Evolutionary conservation across 768 basidiomycete genomes (phyloP), one percentile per base, ranked within the genome.

Genomic region (Tubosaeta brunneosetosa): DNA sequence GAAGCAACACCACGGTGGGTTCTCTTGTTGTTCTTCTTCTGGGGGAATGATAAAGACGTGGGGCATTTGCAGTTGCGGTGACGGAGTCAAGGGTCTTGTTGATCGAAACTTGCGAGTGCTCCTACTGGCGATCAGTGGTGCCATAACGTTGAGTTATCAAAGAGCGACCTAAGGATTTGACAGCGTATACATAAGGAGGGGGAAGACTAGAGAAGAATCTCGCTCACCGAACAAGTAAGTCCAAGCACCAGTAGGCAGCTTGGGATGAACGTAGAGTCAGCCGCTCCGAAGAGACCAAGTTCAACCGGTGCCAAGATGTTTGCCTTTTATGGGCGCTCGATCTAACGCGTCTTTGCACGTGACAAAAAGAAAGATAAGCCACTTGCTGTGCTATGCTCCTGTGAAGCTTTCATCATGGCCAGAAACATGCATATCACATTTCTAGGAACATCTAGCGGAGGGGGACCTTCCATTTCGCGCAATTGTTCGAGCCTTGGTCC

Each of bases 391-490:
- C 11, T 31, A n/a, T 16, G 14, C 26, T n/a, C 16, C 41, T 42
- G 11, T n/a, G n/a, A n/a, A n/a, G n/a, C n/a, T n/a, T 27, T 5
- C 7, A 29, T 11, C 48, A 77, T 76, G 74, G 53, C 66, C 2
- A 65, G 63, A 44, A 61, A 75, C 50, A 79, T 88, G 70, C 68
- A 70, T 16, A 73, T 89, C 40, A 84, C 81, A 25, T 91, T 92
- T 62, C 72, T 91, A 9, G 89, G 89, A 13, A 91, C 87, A 2
- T 85, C 78, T 40, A 83, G 82, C 27, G 89, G 89, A 7, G 86
- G 88, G 11, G 89, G 90, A 0, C 90, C 90, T 3, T 76, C 81
- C 6, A 73, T 79, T 44, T 74, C 81, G n/a, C 79, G 90, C 47
- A 86, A 88, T 53, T 89, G 88, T 68, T 88, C 88, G 0, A 84